Evolutionary conservation across 2,329 filamentous ascomycete species (phyloP), one percentile per base, ranked within the genome.

Genomic region (Daldinia sp.): DNA sequence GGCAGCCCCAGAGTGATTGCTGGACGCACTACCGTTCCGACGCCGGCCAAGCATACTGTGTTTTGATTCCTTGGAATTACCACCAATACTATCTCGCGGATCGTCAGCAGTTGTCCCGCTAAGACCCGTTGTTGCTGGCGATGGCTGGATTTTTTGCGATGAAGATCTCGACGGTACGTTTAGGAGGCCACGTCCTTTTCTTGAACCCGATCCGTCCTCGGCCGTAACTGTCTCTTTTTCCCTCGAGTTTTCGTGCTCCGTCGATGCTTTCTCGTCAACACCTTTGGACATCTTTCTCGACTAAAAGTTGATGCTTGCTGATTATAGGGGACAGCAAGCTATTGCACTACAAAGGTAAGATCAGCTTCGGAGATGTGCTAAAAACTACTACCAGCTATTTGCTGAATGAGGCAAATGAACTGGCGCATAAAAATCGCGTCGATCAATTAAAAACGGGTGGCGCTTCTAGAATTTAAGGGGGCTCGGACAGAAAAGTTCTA

Each of bases 21-120:
- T 92, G 73, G 88, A 88, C 69, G 88, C 85, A 80, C 90, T 93
- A 74, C 88, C 88, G 81, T 91, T 91, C 75, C 88, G 85, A 75
- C 87, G 86, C 72, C 86, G 84, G 69, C 86, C 89, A 62, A 88
- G 81, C 74, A 90, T 88, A 80, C 89, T 92, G 72, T 85, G 82
- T 81, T 86, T 89, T 68, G 88, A 90, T 73, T 88, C 88, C 79
- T 88, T 91, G 55, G 90, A 92, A 72, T 86, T 85, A 66, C 86
- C 86, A 73, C 87, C 86, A 74, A 89, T 88, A 77, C 88, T 91
- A 74, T 88, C 89, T 78, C 86, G 82, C 63, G 86, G 82, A 73
- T 90, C 87, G 79, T 82, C 86, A 63, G 84, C 85, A 59, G 88
- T 89, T 53, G 83, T 85, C 74, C 88, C 88, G 79, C 86, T 89